Percentiles rank a stretch among this genome's conserved stretches.
Conservation (phyloP, 306 rosid species). For the Vicia villosa region DNA sequence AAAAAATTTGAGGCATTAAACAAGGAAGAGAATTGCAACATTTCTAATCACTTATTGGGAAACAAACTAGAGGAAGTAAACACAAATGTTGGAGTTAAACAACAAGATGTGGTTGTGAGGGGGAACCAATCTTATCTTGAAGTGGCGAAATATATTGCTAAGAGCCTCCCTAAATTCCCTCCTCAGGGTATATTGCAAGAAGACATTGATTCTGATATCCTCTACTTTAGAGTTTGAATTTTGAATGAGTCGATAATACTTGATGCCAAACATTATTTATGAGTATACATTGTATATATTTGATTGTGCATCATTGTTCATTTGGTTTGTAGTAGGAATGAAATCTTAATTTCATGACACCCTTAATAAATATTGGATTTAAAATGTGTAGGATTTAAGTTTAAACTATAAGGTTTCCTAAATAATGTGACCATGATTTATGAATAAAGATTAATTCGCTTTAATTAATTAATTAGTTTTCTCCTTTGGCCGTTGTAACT, state of each 20-base stretch:
- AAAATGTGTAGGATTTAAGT: neutral
- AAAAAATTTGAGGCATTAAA: slow-evolving; percentile 45
- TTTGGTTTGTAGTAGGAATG: neutral
- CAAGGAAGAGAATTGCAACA: slow-evolving; percentile 37
- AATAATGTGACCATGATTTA: neutral
- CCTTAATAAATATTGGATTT: neutral
- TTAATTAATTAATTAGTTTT: too few relatives aligned
- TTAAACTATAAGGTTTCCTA: neutral
- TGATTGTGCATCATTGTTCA: slow-evolving; percentile 21
- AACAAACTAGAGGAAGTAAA: slow-evolving; percentile 12
- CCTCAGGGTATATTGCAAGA: slow-evolving; percentile 45
- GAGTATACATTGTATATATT: neutral
- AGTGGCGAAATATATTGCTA: slow-evolving; percentile 52
- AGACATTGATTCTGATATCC: slow-evolving; percentile 42
- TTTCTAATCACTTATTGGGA: slow-evolving; percentile 19
- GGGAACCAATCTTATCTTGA: slow-evolving; percentile 46
- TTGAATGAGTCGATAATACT: slow-evolving; percentile 7
- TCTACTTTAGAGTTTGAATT: slow-evolving; percentile 56
- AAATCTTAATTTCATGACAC: neutral
- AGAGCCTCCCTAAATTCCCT: slow-evolving; percentile 64
- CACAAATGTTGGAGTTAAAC: slow-evolving; percentile 12
- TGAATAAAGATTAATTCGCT: too few relatives aligned
- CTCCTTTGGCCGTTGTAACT: slow-evolving; percentile 38
- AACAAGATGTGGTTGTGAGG: slow-evolving; percentile 6
- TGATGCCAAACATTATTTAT: neutral